Percentiles rank a stretch among this genome's conserved stretches.
Conservation (phyloP, 1,284 basidiomycete species). For the Porogramme epimiltina region DNA sequence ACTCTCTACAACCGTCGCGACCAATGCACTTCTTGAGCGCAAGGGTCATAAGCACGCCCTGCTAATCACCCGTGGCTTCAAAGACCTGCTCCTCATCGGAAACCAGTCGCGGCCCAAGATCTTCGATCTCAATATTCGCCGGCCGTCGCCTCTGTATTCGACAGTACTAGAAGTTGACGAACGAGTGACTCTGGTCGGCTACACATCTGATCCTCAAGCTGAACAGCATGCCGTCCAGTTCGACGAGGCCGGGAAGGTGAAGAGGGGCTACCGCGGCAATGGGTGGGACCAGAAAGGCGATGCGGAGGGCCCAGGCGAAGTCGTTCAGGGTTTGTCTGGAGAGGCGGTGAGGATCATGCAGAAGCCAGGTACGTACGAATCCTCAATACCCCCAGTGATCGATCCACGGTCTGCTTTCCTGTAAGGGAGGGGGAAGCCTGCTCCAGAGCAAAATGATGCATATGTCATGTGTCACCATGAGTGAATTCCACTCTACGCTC, state of each 20-base stretch:
- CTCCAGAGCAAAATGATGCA: no score
- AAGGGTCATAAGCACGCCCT: slow-evolving; percentile 92
- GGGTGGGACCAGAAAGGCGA: slow-evolving; percentile 69
- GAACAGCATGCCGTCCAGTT: slow-evolving; percentile 79
- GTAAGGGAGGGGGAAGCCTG: no score
- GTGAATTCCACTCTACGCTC: no score
- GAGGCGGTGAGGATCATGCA: slow-evolving; percentile 90
- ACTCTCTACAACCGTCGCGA: slow-evolving; percentile 94
- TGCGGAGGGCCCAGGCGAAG: slow-evolving; percentile 75
- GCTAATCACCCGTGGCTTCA: slow-evolving; percentile 91
- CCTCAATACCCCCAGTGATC: background rate
- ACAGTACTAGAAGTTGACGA: slow-evolving; percentile 90
- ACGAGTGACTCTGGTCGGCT: slow-evolving; percentile 92
- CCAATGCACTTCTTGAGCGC: slow-evolving; percentile 93
- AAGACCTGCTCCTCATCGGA: slow-evolving; percentile 87
- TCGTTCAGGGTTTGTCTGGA: slow-evolving; percentile 85
- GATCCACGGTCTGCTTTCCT: no score
- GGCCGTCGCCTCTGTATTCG: slow-evolving; percentile 80
- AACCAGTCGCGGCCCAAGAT: slow-evolving; percentile 93
- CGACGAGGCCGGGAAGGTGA: slow-evolving; percentile 66
- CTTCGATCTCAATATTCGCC: slow-evolving; percentile 86
- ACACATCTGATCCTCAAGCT: slow-evolving; percentile 85
- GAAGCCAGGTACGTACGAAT: slow-evolving; percentile 56
- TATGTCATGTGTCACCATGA: no score
- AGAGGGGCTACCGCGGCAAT: slow-evolving; percentile 70